A percentile compares a stretch with the other conserved stretches of the same genome.
These are phyloP conservation scores for Saccharomyces hybrid DNA, from an alignment of 1,139 yeast genomes.

Conservation along the genomic window DNA sequence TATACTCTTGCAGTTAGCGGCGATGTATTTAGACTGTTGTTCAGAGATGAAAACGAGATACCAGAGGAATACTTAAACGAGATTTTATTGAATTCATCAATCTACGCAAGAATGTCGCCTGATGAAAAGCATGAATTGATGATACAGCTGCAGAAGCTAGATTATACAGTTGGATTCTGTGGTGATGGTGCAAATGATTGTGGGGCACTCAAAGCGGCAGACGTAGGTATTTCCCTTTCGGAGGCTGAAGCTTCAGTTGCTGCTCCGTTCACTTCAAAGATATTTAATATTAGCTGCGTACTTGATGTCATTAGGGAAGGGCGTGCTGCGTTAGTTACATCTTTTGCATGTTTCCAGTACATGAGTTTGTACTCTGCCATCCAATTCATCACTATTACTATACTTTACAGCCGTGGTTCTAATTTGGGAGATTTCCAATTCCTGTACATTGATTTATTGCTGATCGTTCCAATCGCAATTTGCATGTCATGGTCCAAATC, in stretches of 20 bases:
- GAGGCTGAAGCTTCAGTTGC: conserved; percentile 99
- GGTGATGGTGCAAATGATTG: conserved; percentile 98
- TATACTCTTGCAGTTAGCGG: conserved; percentile 85
- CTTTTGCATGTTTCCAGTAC: conserved; percentile 94
- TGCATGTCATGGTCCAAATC: conserved; percentile 98
- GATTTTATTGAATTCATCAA: conserved; percentile 63
- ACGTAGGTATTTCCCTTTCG: conserved; percentile 89
- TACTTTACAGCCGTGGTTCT: conserved; percentile 80
- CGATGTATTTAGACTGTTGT: conserved; percentile 72
- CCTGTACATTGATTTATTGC: conserved; percentile 79
- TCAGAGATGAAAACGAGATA: conserved; percentile 42
- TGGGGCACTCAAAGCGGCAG: conserved; percentile 96
- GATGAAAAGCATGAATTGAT: conserved; percentile 96
- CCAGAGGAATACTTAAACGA: conserved; percentile 41
- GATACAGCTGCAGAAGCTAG: conserved; percentile 72
- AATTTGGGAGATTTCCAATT: conserved; percentile 97
- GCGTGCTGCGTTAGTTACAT: conserved; percentile 86
- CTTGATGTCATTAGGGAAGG: conserved; percentile 89
- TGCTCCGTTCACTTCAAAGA: conserved; percentile 90
- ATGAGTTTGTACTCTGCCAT: conserved; percentile 97
- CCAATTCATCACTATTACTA: conserved; percentile 81
- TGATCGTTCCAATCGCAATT: conserved; percentile 89
- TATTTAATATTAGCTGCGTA: conserved; percentile 88
- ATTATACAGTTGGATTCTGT: conserved; percentile 92
- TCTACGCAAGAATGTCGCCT: conserved; percentile 97